A percentile compares a stretch with the other conserved stretches of the same genome.
These are phyloP conservation scores for Mediolabrus comicus DNA, from an alignment of 108 stramenopile species.

Conservation along the genomic window DNA sequence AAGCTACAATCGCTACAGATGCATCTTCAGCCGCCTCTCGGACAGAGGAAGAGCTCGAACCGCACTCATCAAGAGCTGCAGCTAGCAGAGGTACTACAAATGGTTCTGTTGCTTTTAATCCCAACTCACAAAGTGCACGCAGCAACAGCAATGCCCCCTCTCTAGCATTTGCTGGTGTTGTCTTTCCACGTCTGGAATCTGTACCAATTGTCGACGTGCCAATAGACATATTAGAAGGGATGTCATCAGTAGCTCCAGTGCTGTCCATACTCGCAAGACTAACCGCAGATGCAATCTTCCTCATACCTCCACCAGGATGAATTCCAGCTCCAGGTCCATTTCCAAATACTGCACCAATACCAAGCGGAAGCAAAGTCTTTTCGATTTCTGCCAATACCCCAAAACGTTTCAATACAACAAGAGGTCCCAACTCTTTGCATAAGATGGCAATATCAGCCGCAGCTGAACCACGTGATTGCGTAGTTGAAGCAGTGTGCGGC, in stretches of 20 bases:
- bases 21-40: constrained; percentile 85
- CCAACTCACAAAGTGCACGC: constrained; percentile 79
- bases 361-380: constrained; percentile 66
- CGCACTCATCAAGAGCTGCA: constrained; percentile 83
- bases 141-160: constrained; percentile 80
- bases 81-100: constrained; percentile 82
- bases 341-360: constrained; percentile 64
- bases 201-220: constrained; percentile 49
- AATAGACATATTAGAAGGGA: constrained; percentile 28
- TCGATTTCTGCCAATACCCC: constrained; percentile 75
- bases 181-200: constrained; percentile 76
- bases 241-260: constrained; percentile 25
- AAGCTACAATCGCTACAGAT: constrained; percentile 52
- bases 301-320: constrained; percentile 61
- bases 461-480: constrained; percentile 57
- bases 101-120: constrained; percentile 68
- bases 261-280: constrained; percentile 76
- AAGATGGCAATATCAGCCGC: constrained; percentile 80
- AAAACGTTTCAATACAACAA: constrained; percentile 68
- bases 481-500: constrained; percentile 73
- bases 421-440: constrained; percentile 59
- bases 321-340: constrained; percentile 44
- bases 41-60: constrained; percentile 58
- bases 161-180: constrained; percentile 73
- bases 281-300: constrained; percentile 68